A percentile compares a stretch with the other conserved stretches of the same genome.
Evolutionary conservation across 1,139 yeast genomes (phyloP).

Genomic region (Saccharomycopsis crataegensis): DNA sequence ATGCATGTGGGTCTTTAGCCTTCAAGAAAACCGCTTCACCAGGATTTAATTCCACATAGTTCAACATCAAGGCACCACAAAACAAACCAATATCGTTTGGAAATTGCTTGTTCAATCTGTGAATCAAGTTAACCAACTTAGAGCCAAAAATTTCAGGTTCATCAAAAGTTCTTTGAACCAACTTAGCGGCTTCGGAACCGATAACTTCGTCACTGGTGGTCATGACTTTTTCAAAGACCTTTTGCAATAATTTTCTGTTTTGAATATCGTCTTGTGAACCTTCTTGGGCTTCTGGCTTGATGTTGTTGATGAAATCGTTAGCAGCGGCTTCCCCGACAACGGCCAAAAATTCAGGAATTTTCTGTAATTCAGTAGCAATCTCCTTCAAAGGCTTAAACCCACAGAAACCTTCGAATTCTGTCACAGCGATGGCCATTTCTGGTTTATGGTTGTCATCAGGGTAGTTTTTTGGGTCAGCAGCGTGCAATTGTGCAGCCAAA

Average conservation of each 20-base stretch:
- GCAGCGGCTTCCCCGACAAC: constrained; percentile 61
- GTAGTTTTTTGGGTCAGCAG: constrained; percentile 81
- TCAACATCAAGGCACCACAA: constrained; percentile 88
- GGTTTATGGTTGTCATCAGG: constrained; percentile 99
- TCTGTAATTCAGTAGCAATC: constrained; percentile 56
- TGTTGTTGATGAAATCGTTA: constrained; percentile 43
- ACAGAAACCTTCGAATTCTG: constrained; percentile 94
- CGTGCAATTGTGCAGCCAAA: constrained; percentile 69
- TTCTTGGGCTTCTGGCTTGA: constrained; percentile 36
- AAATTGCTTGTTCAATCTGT: constrained; percentile 76
- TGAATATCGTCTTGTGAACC: constrained; percentile 32
- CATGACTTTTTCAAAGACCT: constrained; percentile 78
- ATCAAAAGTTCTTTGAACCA: constrained; percentile 54
- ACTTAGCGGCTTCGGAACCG: constrained; percentile 43
- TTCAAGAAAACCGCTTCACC: constrained; percentile 97
- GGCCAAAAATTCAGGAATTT: constrained; percentile 65
- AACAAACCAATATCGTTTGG: constrained; percentile 92
- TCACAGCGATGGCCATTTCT: constrained; percentile 97
- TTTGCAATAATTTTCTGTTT: constrained; percentile 62
- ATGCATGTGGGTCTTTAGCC: constrained; percentile 98
- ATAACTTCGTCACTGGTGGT: constrained; percentile 56
- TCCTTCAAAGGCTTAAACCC: constrained; percentile 90
- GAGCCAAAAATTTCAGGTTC: constrained; percentile 39
- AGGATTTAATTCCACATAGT: constrained; percentile 73
- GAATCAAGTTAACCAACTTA: constrained; percentile 62